Base-by-base conservation (phyloP, 495 filamentous ascomycete species). In the Xylaria bambusicola region DNA sequence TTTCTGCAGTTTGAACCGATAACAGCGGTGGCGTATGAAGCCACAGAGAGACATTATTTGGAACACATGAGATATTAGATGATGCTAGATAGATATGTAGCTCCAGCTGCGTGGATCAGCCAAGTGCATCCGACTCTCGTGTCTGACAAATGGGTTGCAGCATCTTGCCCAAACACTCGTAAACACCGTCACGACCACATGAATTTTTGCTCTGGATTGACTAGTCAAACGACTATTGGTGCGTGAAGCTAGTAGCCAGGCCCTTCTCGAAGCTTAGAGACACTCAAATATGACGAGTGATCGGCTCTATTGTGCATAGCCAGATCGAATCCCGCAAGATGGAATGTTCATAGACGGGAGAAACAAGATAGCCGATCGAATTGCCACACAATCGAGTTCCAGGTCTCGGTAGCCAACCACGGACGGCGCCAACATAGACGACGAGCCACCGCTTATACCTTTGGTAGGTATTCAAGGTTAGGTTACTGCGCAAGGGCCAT, bases 1-100 rank as follows among this genome's bases (percentile, higher is more conserved):
- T 58, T 51, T 41, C 56, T 24, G 35, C n/a, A n/a, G n/a, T n/a
- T n/a, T n/a, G 45, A 40, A 35, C 38, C 48, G 33, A 23, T 51
- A 51, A 27, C 56, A 21, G 42, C 13, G 18, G 15, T 42, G 17
- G 26, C 38, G 36, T 31, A 15, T 8, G 1, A n/a, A 54, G 18
- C 26, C 26, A 42, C 21, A 44, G 36, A 12, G 38, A 44, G 52
- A 44, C 26, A 9, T n/a, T 2, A 44, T 54, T 33, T 31, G 38
- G 52, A 54, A 31, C 52, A 21, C 15, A n/a, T 10, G n/a, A 54
- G 52, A 31, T 31, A 54, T 36, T 31, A 54, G 52, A 17, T 53
- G 12, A 13, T n/a, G n/a, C n/a, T n/a, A n/a, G n/a, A n/a, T 10
- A 33, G 29, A 33, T 33, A 5, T 33, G 21, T 53, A 24, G 36